phyloP scores from a whole-genome alignment of 805 yeast species.

The Ogataea siamensis region DNA sequence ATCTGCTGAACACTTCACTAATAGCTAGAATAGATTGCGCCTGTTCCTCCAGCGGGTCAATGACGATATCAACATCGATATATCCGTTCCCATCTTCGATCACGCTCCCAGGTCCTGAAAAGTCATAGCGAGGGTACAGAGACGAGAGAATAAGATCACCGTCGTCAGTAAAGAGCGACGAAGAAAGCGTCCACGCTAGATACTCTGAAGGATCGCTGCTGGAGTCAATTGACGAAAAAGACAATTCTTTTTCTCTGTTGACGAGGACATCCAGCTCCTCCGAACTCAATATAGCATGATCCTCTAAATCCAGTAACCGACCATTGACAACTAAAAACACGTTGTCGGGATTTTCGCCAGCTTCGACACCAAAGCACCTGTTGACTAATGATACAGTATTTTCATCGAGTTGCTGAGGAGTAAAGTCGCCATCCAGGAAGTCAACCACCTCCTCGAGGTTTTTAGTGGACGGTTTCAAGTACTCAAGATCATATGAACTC shows the following conservation, averaged over 20 bases:
- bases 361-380: not conserved
- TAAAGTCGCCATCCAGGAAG: constrained; percentile 5
- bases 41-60: constrained; percentile 71
- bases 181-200: constrained; percentile 20
- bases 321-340: constrained; percentile 6
- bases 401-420: constrained; percentile 1
- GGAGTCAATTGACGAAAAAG: too few relatives aligned
- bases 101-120: constrained; percentile 1
- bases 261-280: constrained; percentile 17
- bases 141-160: constrained; percentile 27
- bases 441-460: too few relatives aligned
- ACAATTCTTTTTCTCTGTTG: constrained; percentile 48
- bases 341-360: not conserved
- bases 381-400: constrained; percentile 34
- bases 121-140: constrained; percentile 24
- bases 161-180: constrained; percentile 29
- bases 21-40: constrained; percentile 63
- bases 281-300: not conserved
- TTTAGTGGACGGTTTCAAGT: too few relatives aligned
- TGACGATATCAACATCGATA: constrained; percentile 54
- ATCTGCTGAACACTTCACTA: constrained; percentile 33
- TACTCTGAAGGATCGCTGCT: constrained; percentile 25
- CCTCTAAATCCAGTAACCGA: constrained; percentile 1
- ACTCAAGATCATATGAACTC: constrained; percentile 2
- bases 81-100: constrained; percentile 8